Base-by-base conservation (phyloP, 495 filamentous ascomycete genomes). In the Talaromyces wortmannii region DNA sequence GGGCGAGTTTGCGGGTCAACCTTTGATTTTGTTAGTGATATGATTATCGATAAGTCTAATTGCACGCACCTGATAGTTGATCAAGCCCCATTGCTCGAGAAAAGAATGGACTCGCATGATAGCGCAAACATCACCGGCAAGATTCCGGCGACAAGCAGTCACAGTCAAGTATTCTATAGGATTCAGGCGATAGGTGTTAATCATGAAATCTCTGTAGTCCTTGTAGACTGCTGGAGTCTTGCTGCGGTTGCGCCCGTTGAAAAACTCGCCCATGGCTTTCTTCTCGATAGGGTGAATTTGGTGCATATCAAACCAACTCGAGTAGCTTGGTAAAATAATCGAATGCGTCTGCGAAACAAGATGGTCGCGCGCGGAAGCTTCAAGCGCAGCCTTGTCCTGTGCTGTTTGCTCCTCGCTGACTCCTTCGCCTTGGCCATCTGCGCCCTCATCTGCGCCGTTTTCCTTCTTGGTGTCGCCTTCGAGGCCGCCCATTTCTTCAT, bases 191-290 rank as follows among this genome's bases (percentile, higher is more conserved):
- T 98, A 98, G 15, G 94, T 96, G 67, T 97, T 97, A 69, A 98
- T 92, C 94, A 98, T 98, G 70, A 98, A 98, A 64, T 97, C 92
- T 57, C 94, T 85, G 70, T 97, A 97, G 65, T 98, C 94, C 71
- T 97, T 97, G 71, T 97, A 98, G 13, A 96, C 89, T n/a, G 90
- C 85, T 5, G 89, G 85, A 0, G 94, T 98, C 76, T 98, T 98
- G 81, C 92, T 97, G 63, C 94, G 88, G 69, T 98, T 98, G 43
- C 95, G 82, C 69, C 83, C 90, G 73, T 97, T 97, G 80, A 98
- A 98, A 70, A 96, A 98, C 70, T 98, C 94, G 2, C 92, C 91
- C 51, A 98, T 73, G 7, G 89, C 89, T 66, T 95, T 97, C 62
- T 85, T 84, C 78, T 98, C 94, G 60, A 95, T 87, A 43, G 79